Conservation (phyloP, 2,329 filamentous ascomycete genomes). For the Hirsutella thompsonii region DNA sequence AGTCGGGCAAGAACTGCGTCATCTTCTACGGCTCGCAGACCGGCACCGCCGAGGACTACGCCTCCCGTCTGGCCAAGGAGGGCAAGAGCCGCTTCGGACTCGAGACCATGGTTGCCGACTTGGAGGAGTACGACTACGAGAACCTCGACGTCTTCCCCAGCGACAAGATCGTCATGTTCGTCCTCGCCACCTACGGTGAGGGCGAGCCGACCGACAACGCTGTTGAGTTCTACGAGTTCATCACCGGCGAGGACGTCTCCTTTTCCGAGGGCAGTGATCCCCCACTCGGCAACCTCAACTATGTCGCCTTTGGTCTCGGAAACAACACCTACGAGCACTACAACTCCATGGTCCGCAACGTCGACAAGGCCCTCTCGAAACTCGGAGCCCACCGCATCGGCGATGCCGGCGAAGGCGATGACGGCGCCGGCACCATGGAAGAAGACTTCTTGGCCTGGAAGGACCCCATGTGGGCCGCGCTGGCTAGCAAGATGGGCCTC, state of each 20-base stretch:
- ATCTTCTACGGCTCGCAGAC: constrained; percentile 99
- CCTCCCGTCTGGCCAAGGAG: constrained; percentile 90
- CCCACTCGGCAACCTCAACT: constrained; percentile 73
- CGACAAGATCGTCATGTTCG: constrained; percentile 89
- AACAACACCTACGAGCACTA: constrained; percentile 99
- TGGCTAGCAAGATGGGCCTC: constrained; percentile 71
- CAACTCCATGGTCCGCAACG: constrained; percentile 93
- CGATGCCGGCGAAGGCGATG: constrained; percentile 84
- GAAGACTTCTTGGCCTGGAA: constrained; percentile 99
- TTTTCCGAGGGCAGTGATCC: constrained; percentile 68
- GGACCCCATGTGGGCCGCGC: constrained; percentile 91
- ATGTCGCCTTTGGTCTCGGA: constrained; percentile 88
- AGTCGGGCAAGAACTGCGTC: constrained; percentile 91
- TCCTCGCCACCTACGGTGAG: constrained; percentile 94
- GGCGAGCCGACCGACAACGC: constrained; percentile 98
- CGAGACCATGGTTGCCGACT: constrained; percentile 94
- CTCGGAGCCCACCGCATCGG: constrained; percentile 78
- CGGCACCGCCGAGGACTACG: constrained; percentile 96
- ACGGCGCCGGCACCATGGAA: constrained; percentile 98
- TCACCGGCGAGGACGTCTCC: constrained; percentile 65
- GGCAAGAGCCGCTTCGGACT: constrained; percentile 91
- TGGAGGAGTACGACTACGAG: constrained; percentile 96
- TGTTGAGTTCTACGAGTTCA: constrained; percentile 97
- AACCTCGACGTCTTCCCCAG: constrained; percentile 79
- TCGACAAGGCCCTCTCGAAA: constrained; percentile 68